Evolutionary conservation across 116 monocot species (phyloP).

Genomic region (Dioscorea cayenensis): DNA sequence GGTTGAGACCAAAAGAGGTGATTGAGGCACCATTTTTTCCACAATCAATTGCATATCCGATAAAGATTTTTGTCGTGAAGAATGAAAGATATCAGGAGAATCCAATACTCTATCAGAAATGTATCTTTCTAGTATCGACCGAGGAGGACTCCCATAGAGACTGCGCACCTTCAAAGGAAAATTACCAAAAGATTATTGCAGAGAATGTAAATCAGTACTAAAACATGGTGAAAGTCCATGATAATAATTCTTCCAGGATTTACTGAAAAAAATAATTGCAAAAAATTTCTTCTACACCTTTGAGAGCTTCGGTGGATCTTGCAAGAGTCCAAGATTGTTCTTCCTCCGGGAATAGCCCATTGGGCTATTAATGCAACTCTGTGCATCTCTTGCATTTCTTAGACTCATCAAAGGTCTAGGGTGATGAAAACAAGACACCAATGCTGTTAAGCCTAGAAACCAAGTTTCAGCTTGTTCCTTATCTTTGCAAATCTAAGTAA

Average conservation of each 20-base stretch:
- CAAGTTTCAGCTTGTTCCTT: conserved; percentile 75
- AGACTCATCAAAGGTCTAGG: conserved; percentile 18
- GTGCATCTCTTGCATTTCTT: conserved; percentile 23
- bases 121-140: conserved; percentile 23
- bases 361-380: conserved; percentile 54
- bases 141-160: conserved; percentile 41
- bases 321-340: conserved; percentile 23
- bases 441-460: conserved; percentile 56
- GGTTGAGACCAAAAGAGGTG: conserved; percentile 25
- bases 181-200: conserved; percentile 8
- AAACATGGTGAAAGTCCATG: no score
- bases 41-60: conserved; percentile 35
- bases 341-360: conserved; percentile 31
- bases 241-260: background rate
- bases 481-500: conserved; percentile 75
- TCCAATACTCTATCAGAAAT: conserved; percentile 31
- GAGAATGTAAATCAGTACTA: background rate
- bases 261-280: background rate
- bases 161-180: conserved; percentile 38
- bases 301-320: conserved; percentile 28
- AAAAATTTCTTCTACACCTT: conserved; percentile 29
- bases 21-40: conserved; percentile 38
- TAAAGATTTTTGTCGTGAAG: conserved; percentile 29
- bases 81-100: conserved; percentile 38
- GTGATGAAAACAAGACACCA: conserved; percentile 36